phyloP scores from a whole-genome alignment of 2,329 filamentous ascomycete species.

The Capronia americana region DNA sequence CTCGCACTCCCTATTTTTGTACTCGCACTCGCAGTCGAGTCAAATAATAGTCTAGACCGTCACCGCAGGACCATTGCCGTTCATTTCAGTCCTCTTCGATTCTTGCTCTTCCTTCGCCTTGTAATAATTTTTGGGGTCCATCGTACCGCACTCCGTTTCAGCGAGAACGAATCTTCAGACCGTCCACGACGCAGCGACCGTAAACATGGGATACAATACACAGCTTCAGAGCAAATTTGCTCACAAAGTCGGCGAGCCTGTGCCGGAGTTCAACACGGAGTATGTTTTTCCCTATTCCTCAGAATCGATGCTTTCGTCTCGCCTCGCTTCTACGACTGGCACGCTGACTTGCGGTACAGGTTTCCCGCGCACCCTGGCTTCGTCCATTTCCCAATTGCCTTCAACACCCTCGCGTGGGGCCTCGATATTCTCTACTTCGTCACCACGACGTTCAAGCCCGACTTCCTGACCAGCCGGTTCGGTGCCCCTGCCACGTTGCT shows the following conservation, averaged over 20 bases:
- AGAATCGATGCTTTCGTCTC: neutral
- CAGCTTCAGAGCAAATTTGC: constrained; percentile 40
- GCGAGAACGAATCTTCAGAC: neutral
- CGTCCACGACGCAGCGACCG: neutral
- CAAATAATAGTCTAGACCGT: neutral
- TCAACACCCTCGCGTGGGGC: constrained; percentile 40
- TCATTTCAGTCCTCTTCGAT: constrained; percentile 9
- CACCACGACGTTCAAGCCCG: constrained; percentile 37
- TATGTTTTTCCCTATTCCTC: constrained; percentile 22
- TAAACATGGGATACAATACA: constrained; percentile 36
- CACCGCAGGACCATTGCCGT: constrained; percentile 6
- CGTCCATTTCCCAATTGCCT: constrained; percentile 41
- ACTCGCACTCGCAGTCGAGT: neutral
- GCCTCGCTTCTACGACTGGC: neutral
- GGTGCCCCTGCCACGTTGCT: constrained; percentile 32
- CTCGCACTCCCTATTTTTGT: constrained; percentile 24
- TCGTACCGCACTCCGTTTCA: neutral
- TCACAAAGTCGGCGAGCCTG: constrained; percentile 39
- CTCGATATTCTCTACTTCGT: constrained; percentile 40
- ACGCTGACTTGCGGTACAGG: constrained; percentile 24
- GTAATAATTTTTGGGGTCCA: constrained; percentile 5
- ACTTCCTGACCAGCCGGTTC: constrained; percentile 39
- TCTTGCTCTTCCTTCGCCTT: constrained; percentile 11
- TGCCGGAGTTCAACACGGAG: constrained; percentile 41
- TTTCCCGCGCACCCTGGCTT: constrained; percentile 38